A percentile compares a stretch with the other conserved stretches of the same genome.
These are phyloP conservation scores for Leishmania tarentolae DNA, from an alignment of 208 protist genomes.

Conservation along the genomic window DNA sequence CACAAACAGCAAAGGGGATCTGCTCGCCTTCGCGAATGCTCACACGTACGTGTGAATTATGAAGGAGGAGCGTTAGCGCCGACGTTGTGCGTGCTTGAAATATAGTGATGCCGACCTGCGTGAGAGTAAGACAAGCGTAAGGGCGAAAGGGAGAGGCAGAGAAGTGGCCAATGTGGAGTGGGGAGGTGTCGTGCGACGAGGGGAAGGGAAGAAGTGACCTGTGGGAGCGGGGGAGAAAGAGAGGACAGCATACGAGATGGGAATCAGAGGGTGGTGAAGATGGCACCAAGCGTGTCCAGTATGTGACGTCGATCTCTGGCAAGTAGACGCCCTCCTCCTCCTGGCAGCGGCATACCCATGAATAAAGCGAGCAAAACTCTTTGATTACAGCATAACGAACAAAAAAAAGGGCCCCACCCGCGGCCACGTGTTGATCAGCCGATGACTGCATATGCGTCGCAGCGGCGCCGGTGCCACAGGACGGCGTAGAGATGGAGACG, in stretches of 20 bases:
- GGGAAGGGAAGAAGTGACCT: background rate
- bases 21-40: background rate
- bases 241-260: background rate
- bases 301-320: background rate
- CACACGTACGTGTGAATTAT: background rate
- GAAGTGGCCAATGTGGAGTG: background rate
- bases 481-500: background rate
- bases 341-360: background rate
- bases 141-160: background rate
- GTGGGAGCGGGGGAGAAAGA: background rate
- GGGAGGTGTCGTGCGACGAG: background rate
- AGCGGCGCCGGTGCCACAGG: background rate
- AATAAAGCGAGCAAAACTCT: background rate
- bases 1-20: background rate
- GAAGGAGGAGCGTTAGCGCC: background rate
- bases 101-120: background rate
- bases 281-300: background rate
- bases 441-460: background rate
- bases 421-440: background rate
- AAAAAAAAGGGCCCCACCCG: background rate
- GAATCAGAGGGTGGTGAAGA: background rate
- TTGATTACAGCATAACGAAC: background rate
- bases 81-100: background rate
- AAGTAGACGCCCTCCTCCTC: background rate
- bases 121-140: background rate